Conservation (phyloP, 192 early-diverging fungal species). For the Backusella macrospora region DNA sequence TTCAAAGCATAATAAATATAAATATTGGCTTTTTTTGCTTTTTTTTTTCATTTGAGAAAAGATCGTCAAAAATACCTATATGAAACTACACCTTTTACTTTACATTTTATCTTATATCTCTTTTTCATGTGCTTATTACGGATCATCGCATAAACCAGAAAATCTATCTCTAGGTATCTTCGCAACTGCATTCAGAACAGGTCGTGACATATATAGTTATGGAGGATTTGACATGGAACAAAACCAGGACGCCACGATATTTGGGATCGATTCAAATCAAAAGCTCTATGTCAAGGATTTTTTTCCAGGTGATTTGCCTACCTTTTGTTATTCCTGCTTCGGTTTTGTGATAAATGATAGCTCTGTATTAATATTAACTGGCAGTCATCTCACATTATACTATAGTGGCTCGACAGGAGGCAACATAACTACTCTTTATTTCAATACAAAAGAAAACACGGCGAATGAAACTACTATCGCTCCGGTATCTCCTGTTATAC, state of each 20-base stretch:
- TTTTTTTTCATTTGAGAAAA: neutral
- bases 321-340: conserved; percentile 1
- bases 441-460: neutral
- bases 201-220: neutral
- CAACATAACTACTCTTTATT: neutral
- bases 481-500: neutral
- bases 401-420: neutral
- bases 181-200: neutral
- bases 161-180: neutral
- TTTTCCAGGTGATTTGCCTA: neutral
- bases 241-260: neutral
- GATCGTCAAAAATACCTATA: neutral
- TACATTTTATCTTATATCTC: neutral
- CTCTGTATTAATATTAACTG: neutral
- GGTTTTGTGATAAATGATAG: conserved; percentile 4
- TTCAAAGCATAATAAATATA: neutral
- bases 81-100: neutral
- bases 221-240: conserved; percentile 1
- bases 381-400: neutral
- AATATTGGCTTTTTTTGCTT: neutral
- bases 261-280: neutral
- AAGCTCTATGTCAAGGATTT: neutral
- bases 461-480: neutral
- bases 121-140: neutral
- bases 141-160: neutral